A percentile compares a stretch with the other conserved stretches of the same genome.
Evolutionary conservation across 345 rosid genomes (phyloP).

Genomic region (Gossypium longicalyx): DNA sequence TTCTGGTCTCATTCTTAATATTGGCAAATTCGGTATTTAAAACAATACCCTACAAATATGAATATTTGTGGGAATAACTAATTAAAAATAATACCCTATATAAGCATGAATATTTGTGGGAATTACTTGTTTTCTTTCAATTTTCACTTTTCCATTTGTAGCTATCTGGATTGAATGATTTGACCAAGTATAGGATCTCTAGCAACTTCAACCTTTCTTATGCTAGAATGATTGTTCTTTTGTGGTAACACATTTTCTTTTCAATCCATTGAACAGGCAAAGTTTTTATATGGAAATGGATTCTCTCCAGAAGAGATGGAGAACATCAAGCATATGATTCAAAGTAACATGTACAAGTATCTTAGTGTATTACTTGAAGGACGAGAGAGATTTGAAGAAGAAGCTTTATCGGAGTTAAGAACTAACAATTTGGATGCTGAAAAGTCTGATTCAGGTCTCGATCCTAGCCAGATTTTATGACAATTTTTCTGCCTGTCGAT

Average conservation of each 20-base stretch:
- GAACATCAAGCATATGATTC: constrained; percentile 57
- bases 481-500: background rate
- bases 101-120: no score
- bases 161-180: background rate
- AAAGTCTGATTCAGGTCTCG: constrained; percentile 37
- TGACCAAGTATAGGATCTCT: background rate
- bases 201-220: background rate
- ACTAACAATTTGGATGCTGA: constrained; percentile 17
- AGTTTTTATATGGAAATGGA: constrained; percentile 46
- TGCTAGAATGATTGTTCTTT: background rate
- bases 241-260: background rate
- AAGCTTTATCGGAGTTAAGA: constrained; percentile 28
- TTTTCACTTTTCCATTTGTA: background rate
- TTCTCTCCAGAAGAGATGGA: constrained; percentile 53
- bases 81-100: no score
- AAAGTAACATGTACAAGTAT: constrained; percentile 58
- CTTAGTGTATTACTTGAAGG: constrained; percentile 68
- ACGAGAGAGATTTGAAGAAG: constrained; percentile 62
- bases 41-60: no score
- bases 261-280: constrained; percentile 34
- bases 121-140: background rate
- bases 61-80: no score
- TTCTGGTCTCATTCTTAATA: background rate
- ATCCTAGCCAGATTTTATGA: background rate
- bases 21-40: background rate